Conservation (phyloP, 2,329 filamentous ascomycete species). For the Penicillium palitans region DNA sequence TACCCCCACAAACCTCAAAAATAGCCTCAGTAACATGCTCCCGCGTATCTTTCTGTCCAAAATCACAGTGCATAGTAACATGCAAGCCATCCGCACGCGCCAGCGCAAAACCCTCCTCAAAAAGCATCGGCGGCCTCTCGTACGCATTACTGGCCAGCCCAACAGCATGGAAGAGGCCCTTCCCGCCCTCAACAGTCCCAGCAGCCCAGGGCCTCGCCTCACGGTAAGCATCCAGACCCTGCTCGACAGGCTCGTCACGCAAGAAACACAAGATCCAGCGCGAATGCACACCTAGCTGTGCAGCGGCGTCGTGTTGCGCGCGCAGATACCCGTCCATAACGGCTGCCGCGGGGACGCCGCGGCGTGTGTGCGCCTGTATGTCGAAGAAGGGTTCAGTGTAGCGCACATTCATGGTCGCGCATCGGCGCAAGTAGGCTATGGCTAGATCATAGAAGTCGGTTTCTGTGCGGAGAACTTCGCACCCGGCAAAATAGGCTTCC, state of each 20-base stretch:
- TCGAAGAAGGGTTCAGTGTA: conserved; percentile 49
- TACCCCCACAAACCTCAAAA: conserved; percentile 34
- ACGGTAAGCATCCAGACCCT: conserved; percentile 43
- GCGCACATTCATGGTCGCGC: conserved; percentile 40
- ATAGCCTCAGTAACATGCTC: conserved; percentile 45
- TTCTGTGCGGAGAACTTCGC: conserved; percentile 32
- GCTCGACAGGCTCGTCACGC: conserved; percentile 42
- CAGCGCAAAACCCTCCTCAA: conserved; percentile 43
- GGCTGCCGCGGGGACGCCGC: conserved; percentile 34
- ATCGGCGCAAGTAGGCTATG: conserved; percentile 42
- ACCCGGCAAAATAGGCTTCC: conserved; percentile 33
- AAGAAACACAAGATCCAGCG: conserved; percentile 49
- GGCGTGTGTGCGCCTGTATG: conserved; percentile 44
- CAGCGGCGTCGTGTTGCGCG: conserved; percentile 33
- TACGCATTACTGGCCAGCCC: conserved; percentile 52
- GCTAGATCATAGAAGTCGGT: conserved; percentile 45
- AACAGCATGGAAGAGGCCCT: conserved; percentile 48
- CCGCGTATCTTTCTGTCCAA: conserved; percentile 51
- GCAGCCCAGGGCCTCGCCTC: conserved; percentile 40
- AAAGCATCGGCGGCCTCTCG: conserved; percentile 48
- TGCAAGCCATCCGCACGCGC: conserved; percentile 27
- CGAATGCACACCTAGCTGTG: conserved; percentile 31
- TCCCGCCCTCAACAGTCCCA: conserved; percentile 26
- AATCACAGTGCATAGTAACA: conserved; percentile 54
- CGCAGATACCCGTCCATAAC: conserved; percentile 41